phyloP scores from a whole-genome alignment of 192 early-diverging fungal species.

The Thamnidium elegans region DNA sequence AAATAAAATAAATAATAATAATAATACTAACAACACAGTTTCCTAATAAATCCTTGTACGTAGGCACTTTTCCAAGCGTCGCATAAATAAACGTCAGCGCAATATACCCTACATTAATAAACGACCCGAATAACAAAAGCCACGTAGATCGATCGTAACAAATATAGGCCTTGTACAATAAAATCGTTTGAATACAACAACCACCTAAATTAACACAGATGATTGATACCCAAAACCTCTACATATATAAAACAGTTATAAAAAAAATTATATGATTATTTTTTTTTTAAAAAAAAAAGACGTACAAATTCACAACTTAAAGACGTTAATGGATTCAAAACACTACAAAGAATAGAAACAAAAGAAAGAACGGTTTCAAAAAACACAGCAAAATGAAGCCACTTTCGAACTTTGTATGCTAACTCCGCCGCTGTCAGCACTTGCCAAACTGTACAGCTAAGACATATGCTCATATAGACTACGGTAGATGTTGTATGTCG shows the following conservation, averaged over 20 bases:
- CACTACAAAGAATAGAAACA: conserved; percentile 20
- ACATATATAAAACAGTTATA: neutral
- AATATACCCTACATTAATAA: conserved; percentile 28
- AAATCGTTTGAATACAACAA: conserved; percentile 30
- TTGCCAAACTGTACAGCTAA: conserved; percentile 21
- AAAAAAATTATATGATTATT: neutral
- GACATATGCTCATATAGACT: conserved; percentile 17
- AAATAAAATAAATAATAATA: neutral
- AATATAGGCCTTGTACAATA: conserved; percentile 36
- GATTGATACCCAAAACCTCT: conserved; percentile 36
- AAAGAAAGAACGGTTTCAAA: conserved; percentile 20
- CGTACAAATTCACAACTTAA: conserved; percentile 25
- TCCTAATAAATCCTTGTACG: conserved; percentile 24
- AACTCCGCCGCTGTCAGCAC: conserved; percentile 8
- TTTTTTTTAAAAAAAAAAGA: neutral
- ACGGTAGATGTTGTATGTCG: conserved; percentile 3
- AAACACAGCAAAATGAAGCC: conserved; percentile 26
- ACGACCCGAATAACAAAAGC: conserved; percentile 22
- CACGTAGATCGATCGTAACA: conserved; percentile 28
- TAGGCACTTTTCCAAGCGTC: conserved; percentile 20
- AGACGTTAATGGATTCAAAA: conserved; percentile 18
- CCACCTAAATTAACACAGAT: conserved; percentile 33
- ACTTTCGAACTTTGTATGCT: conserved; percentile 16
- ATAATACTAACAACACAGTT: conserved; percentile 25
- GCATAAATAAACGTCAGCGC: conserved; percentile 26